Base-by-base conservation (phyloP, 805 yeast genomes). In the Candida easanensis region DNA sequence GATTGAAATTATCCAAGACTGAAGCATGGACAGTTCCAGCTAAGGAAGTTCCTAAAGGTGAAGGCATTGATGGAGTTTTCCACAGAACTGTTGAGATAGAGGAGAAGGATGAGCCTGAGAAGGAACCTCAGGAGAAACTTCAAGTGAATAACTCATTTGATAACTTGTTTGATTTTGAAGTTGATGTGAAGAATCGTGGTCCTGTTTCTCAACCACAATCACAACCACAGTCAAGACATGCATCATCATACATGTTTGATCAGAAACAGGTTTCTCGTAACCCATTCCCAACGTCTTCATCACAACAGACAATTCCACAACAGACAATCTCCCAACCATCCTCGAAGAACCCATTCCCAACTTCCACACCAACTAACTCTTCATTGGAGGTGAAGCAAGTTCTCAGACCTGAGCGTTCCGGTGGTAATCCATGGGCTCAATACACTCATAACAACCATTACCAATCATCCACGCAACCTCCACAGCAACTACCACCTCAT, bases 61-160 rank as follows among this genome's bases (percentile, higher is more conserved):
- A 46, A 22, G 36, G 48, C 17, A 33, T 51, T 14, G 53, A 53
- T 33, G 61, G 56, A 4, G 58, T 56, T 9, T 57, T 56, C 47
- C 57, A 50, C 17, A 17, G 16, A 8, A 14, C 25, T 17, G 25
- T 20, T 26, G 30, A n/a, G 7, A 15, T 16, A 23, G 23, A 36
- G 25, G 35, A 15, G n/a, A 10, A 16, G 26, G 33, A 33, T 5
- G 26, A 16, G n/a, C 2, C 27, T 2, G 28, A 15, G 21, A 15
- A 15, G 18, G 30, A n/a, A 21, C 40, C 37, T 16, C 31, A 14
- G 2, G 18, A 47, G n/a, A 33, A 22, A n/a, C n/a, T n/a, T n/a
- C n/a, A n/a, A 14, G 45, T 36, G 26, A 48, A 45, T 38, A 37
- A 30, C 21, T 50, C 57, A 22, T 54, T 54, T 30, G 53, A 54